These are phyloP conservation scores for Wickerhamiella slavikovae DNA, from an alignment of 805 yeast genomes.

Conservation along the genomic window DNA sequence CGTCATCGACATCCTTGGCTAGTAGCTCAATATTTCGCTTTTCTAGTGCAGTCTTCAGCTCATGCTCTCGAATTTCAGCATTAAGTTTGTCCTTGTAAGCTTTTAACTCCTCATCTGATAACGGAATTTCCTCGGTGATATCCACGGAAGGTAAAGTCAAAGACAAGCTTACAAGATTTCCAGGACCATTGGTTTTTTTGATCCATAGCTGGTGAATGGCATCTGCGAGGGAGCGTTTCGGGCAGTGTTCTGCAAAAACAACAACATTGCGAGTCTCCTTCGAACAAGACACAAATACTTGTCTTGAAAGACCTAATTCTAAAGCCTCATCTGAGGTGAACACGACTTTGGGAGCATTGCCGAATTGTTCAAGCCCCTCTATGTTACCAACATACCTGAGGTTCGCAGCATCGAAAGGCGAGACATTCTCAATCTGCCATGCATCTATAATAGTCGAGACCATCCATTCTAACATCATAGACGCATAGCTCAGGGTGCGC, in stretches of 20 bases:
- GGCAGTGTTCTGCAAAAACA: conserved; percentile 49
- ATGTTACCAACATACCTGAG: conserved; percentile 34
- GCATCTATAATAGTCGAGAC: conserved; percentile 63
- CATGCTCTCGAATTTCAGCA: conserved; percentile 10
- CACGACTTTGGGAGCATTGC: conserved; percentile 41
- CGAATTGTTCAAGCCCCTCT: conserved; percentile 23
- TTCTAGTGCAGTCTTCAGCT: conserved; percentile 17
- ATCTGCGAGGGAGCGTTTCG: conserved; percentile 26
- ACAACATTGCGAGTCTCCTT: conserved; percentile 46
- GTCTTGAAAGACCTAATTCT: conserved; percentile 35
- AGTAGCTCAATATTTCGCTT: conserved; percentile 20
- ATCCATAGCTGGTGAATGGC: conserved; percentile 23
- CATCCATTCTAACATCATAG: conserved; percentile 92
- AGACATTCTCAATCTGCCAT: conserved; percentile 55
- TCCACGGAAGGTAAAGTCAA: conserved; percentile 3
- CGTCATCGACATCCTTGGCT: conserved; percentile 17
- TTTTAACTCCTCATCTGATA: conserved; percentile 18
- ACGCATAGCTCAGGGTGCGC: conserved; percentile 58
- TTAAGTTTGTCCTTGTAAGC: conserved; percentile 11
- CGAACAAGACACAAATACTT: conserved; percentile 27
- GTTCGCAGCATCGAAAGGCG: conserved; percentile 62
- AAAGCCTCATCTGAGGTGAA: conserved; percentile 53
- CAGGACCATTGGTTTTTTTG: conserved; percentile 16
- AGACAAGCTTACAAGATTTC: conserved; percentile 5
- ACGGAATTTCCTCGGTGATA: conserved; percentile 11